Evolutionary conservation across 2,329 filamentous ascomycete species (phyloP), one percentile per base, ranked within the genome.

Genomic region (Claviceps maximensis): DNA sequence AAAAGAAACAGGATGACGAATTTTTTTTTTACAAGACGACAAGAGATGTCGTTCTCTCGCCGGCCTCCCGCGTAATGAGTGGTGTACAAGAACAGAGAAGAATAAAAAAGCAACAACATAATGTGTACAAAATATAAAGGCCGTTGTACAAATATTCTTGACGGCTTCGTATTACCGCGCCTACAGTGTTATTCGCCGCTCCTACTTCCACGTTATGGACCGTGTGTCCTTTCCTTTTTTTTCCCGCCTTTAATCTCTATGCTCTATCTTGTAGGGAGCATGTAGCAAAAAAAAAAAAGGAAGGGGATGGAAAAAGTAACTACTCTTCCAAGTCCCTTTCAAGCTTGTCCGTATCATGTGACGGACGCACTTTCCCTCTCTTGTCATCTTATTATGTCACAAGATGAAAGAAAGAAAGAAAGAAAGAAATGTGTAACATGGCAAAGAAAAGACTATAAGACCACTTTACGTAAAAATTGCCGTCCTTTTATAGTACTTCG

Each of bases 401-500:
- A 38, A 38, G 12, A 38, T 17, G 38, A 19, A n/a, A 8, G 38
- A 7, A 17, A 41, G 19, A 7, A 13, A 36, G 3, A 12, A 12
- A 33, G 31, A 13, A 10, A 13, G 31, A 10, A 10, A 33, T 5
- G 31, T 10, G 31, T 1, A 36, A 36, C 9, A 12, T 9, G 4
- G 33, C 33, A 38, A 4, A 25, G 21, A 44, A 8, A 42, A 12
- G 19, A 42, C 2, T 15, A 8, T 9, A 44, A 15, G 19, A 44
- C 41, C 21, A 23, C 21, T 15, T 38, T 15, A 2, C 13, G 17
- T 38, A 38, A 4, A 15, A 17, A 38, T 3, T 4, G 13, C 33
- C 33, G 13, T 38, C 33, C 17, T 51, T 52, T 69, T 84, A 90
- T 72, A 95, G 74, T 55, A 98, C 93, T 72, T 98, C 93, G 56